phyloP scores from a whole-genome alignment of 306 rosid species.

The Trifolium subterraneum region DNA sequence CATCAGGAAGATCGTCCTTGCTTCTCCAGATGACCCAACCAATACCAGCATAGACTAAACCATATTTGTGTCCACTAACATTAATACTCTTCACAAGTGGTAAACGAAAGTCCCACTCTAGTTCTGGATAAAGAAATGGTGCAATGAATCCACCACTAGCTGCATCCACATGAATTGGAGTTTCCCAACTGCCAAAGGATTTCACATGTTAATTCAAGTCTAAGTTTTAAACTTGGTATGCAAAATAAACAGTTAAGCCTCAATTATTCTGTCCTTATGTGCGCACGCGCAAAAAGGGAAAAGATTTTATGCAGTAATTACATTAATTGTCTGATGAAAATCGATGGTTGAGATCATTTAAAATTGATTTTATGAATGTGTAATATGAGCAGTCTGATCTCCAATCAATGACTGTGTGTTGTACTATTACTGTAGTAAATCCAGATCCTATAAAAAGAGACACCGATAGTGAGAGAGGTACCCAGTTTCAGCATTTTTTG shows the following conservation, averaged over 20 bases:
- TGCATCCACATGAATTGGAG: slow-evolving; percentile 96
- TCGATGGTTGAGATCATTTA: neutral
- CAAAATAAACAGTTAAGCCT: neutral
- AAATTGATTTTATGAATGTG: neutral
- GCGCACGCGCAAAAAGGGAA: too few species aligned
- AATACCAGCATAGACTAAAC: slow-evolving; percentile 88
- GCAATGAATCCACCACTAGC: slow-evolving; percentile 97
- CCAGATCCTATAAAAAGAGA: neutral
- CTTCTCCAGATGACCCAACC: slow-evolving; percentile 94
- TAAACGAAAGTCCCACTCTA: slow-evolving; percentile 87
- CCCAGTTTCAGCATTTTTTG: slow-evolving; percentile 80
- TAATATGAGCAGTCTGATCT: neutral
- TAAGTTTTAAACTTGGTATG: neutral
- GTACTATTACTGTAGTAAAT: neutral
- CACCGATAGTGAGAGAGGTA: slow-evolving; percentile 29
- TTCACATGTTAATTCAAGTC: slow-evolving; percentile 19
- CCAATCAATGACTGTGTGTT: neutral
- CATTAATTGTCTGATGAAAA: neutral
- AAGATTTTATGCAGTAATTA: neutral
- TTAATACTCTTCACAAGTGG: slow-evolving; percentile 92
- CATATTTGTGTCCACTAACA: slow-evolving; percentile 69
- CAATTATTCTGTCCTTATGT: neutral
- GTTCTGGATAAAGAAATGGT: slow-evolving; percentile 83
- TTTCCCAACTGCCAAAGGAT: slow-evolving; percentile 68
- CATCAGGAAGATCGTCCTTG: slow-evolving; percentile 94